Conservation (phyloP, 345 rosid genomes). For the Eucalyptus sp. region DNA sequence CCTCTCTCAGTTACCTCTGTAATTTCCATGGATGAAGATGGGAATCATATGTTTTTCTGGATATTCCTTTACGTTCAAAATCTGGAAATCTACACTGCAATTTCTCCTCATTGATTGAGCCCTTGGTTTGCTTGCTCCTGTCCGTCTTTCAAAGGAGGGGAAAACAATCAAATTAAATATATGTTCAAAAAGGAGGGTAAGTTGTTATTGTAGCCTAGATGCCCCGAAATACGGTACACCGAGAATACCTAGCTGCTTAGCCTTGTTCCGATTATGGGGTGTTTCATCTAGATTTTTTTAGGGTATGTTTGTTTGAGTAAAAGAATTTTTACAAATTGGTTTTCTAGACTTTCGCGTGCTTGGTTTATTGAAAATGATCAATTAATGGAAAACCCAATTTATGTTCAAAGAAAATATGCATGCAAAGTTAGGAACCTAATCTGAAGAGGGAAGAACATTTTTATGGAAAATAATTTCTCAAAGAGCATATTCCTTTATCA, state of each 20-base stretch:
- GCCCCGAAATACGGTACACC: background rate
- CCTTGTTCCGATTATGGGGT: too few relatives aligned
- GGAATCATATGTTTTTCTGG: background rate
- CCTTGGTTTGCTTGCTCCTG: background rate
- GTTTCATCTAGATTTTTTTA: too few relatives aligned
- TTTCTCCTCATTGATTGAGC: background rate
- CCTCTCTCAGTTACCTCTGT: background rate
- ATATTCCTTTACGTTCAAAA: background rate
- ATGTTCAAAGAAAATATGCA: background rate
- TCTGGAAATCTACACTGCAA: background rate
- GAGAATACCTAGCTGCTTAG: background rate
- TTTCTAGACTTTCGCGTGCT: background rate
- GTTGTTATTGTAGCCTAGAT: background rate
- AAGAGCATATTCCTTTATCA: too few relatives aligned
- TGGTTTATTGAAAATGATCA: too few relatives aligned
- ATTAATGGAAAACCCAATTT: background rate
- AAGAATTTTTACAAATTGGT: too few relatives aligned
- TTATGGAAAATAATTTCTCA: background rate
- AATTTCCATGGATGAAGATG: background rate
- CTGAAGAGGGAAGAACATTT: rapidly evolving
- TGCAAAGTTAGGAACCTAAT: background rate
- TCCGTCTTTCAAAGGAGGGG: background rate
- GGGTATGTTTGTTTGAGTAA: background rate
- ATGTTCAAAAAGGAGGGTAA: background rate
- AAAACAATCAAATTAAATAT: background rate